Evolutionary conservation across 805 yeast genomes (phyloP).

Genomic region (Sugiyamaella marilandica): DNA sequence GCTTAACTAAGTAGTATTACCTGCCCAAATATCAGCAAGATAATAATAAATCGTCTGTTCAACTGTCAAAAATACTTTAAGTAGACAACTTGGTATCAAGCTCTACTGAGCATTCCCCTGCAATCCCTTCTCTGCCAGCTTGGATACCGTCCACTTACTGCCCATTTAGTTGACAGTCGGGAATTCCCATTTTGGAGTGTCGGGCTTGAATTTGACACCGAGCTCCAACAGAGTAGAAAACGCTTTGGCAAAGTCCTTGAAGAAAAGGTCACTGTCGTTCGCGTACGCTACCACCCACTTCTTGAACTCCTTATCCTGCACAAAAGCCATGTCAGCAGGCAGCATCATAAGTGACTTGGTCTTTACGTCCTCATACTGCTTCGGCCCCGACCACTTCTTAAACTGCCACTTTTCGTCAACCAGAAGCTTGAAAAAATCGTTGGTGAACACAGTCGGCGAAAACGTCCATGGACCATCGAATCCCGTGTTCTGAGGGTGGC

Average conservation of each 20-base stretch:
- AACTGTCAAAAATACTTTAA: too few species aligned
- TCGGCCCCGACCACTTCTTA: slow-evolving; percentile 58
- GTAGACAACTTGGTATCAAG: too few species aligned
- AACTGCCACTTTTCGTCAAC: slow-evolving; percentile 50
- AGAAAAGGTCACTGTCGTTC: slow-evolving; percentile 50
- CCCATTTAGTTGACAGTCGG: slow-evolving; percentile 18
- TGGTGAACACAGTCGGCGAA: slow-evolving; percentile 64
- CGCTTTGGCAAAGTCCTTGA: slow-evolving; percentile 56
- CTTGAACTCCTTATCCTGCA: slow-evolving; percentile 53
- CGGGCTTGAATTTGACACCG: slow-evolving; percentile 57
- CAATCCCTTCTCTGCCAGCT: too few species aligned
- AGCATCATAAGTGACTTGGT: slow-evolving; percentile 70
- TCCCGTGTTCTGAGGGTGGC: slow-evolving; percentile 57
- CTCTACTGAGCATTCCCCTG: too few species aligned
- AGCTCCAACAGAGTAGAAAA: slow-evolving; percentile 64
- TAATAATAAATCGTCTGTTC: too few species aligned
- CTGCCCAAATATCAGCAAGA: too few species aligned
- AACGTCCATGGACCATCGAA: slow-evolving; percentile 85
- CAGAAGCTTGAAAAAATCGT: slow-evolving; percentile 59
- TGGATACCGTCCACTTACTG: too few species aligned
- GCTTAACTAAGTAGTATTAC: too few species aligned
- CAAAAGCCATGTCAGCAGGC: slow-evolving; percentile 64
- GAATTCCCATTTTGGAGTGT: slow-evolving; percentile 26
- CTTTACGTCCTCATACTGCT: slow-evolving; percentile 54
- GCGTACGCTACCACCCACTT: slow-evolving; percentile 59